These are phyloP conservation scores for Venturia oleaginea DNA, from an alignment of 2,329 filamentous ascomycete genomes.

Conservation along the genomic window DNA sequence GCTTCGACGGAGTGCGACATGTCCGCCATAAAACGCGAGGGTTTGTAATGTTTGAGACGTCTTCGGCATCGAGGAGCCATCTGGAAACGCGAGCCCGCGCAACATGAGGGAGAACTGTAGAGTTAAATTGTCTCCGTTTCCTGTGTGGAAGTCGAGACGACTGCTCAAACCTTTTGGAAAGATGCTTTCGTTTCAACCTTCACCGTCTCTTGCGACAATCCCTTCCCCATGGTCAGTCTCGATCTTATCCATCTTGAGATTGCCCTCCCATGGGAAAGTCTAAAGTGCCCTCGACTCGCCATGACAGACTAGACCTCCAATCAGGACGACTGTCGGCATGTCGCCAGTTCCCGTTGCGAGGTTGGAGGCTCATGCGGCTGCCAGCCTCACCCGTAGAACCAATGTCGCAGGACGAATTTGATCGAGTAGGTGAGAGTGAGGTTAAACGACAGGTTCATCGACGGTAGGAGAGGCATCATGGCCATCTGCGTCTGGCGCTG, in stretches of 20 bases:
- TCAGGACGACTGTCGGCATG: neutral
- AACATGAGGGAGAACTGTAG: neutral
- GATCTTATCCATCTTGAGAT: neutral
- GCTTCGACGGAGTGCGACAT: neutral
- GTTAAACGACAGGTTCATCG: neutral
- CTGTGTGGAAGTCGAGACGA: neutral
- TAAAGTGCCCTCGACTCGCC: neutral
- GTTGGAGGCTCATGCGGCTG: constrained; percentile 4
- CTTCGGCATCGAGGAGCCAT: neutral
- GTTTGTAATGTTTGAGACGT: neutral
- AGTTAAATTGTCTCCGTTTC: neutral
- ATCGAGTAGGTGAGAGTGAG: neutral
- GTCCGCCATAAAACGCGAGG: neutral
- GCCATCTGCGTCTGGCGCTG: neutral
- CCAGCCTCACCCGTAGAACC: neutral
- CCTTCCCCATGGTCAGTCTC: neutral
- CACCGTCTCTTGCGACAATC: neutral
- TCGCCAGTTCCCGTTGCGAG: neutral
- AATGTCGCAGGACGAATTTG: neutral
- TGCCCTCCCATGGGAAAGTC: neutral
- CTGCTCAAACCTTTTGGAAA: neutral
- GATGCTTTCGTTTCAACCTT: neutral
- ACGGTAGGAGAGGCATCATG: neutral
- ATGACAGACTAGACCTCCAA: neutral
- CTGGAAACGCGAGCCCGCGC: neutral